Evolutionary conservation across 139 green algal species (phyloP).

Genomic region (Coelastrella sp.): DNA sequence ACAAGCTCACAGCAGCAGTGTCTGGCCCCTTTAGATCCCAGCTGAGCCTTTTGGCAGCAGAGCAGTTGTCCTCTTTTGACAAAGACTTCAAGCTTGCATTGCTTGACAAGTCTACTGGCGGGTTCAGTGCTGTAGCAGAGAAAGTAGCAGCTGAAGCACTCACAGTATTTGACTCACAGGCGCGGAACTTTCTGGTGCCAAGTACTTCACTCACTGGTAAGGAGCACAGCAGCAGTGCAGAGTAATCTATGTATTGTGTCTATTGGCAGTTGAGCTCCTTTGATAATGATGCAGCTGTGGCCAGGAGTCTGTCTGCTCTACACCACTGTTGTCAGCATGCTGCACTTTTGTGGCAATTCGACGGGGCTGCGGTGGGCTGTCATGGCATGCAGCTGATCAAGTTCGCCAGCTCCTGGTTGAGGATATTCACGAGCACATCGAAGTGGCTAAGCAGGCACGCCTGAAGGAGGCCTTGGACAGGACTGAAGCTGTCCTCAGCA

Average conservation of each 20-base stretch:
- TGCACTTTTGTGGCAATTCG: too few species aligned
- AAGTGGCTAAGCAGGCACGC: constrained; percentile 34
- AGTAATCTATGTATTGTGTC: too few species aligned
- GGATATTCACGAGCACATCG: background rate
- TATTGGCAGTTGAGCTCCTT: too few species aligned
- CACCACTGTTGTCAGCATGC: too few species aligned
- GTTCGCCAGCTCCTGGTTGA: background rate
- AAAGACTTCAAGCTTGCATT: constrained; percentile 57
- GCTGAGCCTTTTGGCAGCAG: constrained; percentile 58
- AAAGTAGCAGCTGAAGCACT: constrained; percentile 10
- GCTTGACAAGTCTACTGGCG: background rate
- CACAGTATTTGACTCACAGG: constrained; percentile 5
- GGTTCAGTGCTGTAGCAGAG: constrained; percentile 23
- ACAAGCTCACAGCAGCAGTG: constrained; percentile 63
- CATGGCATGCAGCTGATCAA: constrained; percentile 19
- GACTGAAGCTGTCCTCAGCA: constrained; percentile 1
- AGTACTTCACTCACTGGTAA: constrained; percentile 11
- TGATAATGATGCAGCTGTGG: background rate
- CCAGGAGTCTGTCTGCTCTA: background rate
- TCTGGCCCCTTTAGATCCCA: constrained; percentile 65
- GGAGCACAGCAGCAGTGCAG: background rate
- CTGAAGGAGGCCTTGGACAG: constrained; percentile 25
- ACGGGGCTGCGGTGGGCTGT: too few species aligned
- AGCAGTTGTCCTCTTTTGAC: constrained; percentile 52
- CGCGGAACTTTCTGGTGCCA: background rate